Evolutionary conservation across 176 grass and related monocot genomes (phyloP), one percentile per base, ranked within the genome.

Genomic region (Otatea glauca): DNA sequence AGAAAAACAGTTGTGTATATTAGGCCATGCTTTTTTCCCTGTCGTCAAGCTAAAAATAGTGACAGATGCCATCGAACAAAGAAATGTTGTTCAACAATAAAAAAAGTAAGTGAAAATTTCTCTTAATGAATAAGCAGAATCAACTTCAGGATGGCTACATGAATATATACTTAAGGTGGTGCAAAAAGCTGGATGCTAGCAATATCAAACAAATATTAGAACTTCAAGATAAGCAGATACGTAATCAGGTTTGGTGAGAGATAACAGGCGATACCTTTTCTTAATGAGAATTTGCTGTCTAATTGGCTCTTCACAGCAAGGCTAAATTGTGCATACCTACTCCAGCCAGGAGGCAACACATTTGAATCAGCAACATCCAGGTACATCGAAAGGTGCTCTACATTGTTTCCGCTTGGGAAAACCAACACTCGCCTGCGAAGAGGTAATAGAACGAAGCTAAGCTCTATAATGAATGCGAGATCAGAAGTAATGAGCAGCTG

Each of bases 231-330:
- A 66, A 45, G 56, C 9, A 85, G 24, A 20, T 32, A 63, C 38
- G 4, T 18, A 38, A 84, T 53, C 4, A 67, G 54, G 23, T 39
- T 66, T 20, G 69, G 39, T 37, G 53, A 58, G 17, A 84, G 41
- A 84, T 51, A 68, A 68, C 39, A 72, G 25, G 45, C 21, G 15
- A 77, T 89, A 94, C 92, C 92, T 92, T 94, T 94, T 88, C 92
- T 92, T 83, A 77, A 35, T 34, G 90, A 85, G 16, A 41, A 71
- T 39, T 80, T 94, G 78, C 41, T 71, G 56, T 92, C 87, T 60
- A 90, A 67, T 82, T 94, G 90, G 80, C 89, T 94, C 58, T 92
- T 77, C 62, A 94, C 80, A 39, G 90, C 90, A 62, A 94, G 89
- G 55, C 81, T 87, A 82, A 94, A 94, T 72, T 90, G 87, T 84